phyloP scores from a whole-genome alignment of 192 early-diverging fungal species.

The Gigaspora rosea region DNA sequence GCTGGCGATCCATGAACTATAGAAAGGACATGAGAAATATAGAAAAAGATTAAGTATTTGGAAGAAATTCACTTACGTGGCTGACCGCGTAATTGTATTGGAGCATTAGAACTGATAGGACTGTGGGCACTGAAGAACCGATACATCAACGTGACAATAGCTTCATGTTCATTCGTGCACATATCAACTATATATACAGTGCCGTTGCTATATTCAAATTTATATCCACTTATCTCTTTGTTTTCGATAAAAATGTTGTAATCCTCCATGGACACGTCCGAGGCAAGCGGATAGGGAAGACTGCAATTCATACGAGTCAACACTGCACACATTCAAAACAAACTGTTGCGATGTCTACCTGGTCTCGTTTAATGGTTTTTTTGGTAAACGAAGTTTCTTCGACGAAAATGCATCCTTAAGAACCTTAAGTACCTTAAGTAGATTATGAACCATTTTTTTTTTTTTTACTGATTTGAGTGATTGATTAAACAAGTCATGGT shows the following conservation, averaged over 20 bases:
- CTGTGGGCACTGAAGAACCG: background rate
- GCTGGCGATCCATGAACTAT: no score
- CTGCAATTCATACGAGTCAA: slow-evolving; percentile 24
- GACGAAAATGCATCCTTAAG: slow-evolving; percentile 8
- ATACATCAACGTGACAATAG: background rate
- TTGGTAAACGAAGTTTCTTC: slow-evolving; percentile 8
- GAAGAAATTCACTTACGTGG: no score
- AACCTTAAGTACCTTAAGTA: background rate
- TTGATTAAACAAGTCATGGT: no score
- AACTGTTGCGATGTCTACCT: slow-evolving; percentile 19
- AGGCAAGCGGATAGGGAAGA: slow-evolving; percentile 25
- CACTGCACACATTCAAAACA: background rate
- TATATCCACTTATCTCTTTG: slow-evolving; percentile 9
- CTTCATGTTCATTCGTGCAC: slow-evolving; percentile 8
- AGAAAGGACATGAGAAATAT: no score
- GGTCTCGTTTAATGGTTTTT: slow-evolving; percentile 6
- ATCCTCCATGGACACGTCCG: slow-evolving; percentile 8
- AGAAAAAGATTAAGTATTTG: no score
- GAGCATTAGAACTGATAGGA: background rate
- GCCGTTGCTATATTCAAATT: slow-evolving; percentile 22
- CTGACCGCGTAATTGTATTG: no score
- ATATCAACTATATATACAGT: slow-evolving; percentile 28
- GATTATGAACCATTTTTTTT: no score
- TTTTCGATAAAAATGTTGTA: slow-evolving; percentile 26
- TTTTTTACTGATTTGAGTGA: no score